Evolutionary conservation across 116 monocot genomes (phyloP), one percentile per base, ranked within the genome.

Genomic region (Zostera marina): DNA sequence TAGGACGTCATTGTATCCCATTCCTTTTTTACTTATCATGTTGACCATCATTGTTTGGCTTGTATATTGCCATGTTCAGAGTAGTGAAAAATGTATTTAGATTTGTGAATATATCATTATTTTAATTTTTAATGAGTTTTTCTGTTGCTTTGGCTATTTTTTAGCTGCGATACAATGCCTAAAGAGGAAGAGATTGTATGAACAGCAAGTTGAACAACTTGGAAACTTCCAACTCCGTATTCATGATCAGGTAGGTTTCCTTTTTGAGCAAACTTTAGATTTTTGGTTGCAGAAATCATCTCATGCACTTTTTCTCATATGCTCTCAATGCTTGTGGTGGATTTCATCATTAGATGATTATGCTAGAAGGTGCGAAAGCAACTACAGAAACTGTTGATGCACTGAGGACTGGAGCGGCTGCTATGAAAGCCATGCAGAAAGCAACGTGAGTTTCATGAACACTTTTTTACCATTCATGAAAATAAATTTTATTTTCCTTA

Each of bases 121-220:
- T 1, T 46, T 61, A 46, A 47, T 24, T 47, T 1, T 46, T 61
- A 46, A 47, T 24, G 13, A 46, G 13, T 13, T 26, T 44, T 61
- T 58, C 44, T 22, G 21, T 63, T 62, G 25, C 32, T 12, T 32
- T 32, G 32, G 3, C 21, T 41, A 40, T 67, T 44, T 14, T 41
- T 41, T 45, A 90, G 89, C 89, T 77, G 89, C 89, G 13, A 84
- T 90, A 64, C 84, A 84, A 74, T 90, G 84, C 53, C 70, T 90
- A 66, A 90, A 90, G 76, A 73, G 84, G 63, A 90, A 90, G 65
- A 78, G 72, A 41, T 69, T 84, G 45, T 84, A 84, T 59, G 89
- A 90, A 26, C 84, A 84, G 58, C 84, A 90, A 84, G 74, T 90
- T 68, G 84, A 90, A 58, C 89, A 84, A 57, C 78, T 90, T 51